Conservation (phyloP, 1,139 yeast species). For the Petasospora fabianii region DNA sequence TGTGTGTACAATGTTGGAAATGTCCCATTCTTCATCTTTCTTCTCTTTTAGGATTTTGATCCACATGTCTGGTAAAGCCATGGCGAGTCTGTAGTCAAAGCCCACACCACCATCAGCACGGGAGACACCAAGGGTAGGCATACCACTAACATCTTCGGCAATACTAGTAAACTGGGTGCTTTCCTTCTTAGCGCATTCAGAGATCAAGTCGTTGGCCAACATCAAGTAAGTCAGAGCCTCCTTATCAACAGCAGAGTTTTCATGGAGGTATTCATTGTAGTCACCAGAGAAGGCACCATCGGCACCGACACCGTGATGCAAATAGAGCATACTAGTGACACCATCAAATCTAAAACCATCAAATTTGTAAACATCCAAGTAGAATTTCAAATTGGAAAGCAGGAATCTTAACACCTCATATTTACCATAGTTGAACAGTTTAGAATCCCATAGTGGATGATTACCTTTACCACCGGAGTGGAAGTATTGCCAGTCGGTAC, state of each 20-base stretch:
- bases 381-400: slow-evolving; percentile 82
- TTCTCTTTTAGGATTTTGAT: slow-evolving; percentile 84
- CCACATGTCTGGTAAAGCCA: slow-evolving; percentile 99
- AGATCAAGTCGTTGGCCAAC: slow-evolving; percentile 78
- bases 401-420: slow-evolving; percentile 88
- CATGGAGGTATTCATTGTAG: slow-evolving; percentile 85
- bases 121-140: slow-evolving; percentile 89
- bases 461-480: slow-evolving; percentile 82
- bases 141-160: slow-evolving; percentile 97
- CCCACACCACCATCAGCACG: slow-evolving; percentile 81
- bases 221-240: slow-evolving; percentile 86
- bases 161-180: slow-evolving; percentile 63
- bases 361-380: slow-evolving; percentile 76
- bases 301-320: slow-evolving; percentile 87
- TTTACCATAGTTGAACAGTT: slow-evolving; percentile 85
- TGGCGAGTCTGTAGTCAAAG: slow-evolving; percentile 86
- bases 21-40: slow-evolving; percentile 87
- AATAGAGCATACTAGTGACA: slow-evolving; percentile 87
- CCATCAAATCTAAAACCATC: slow-evolving; percentile 98
- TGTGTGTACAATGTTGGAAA: slow-evolving; percentile 75
- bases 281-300: slow-evolving; percentile 86
- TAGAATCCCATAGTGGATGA: slow-evolving; percentile 93
- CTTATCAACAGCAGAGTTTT: slow-evolving; percentile 70
- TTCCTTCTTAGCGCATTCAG: slow-evolving; percentile 42
- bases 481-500: slow-evolving; percentile 92